Evolutionary conservation across 177 flowering plant genomes (phyloP), one percentile per base, ranked within the genome.

Genomic region (Vitis hybrid): DNA sequence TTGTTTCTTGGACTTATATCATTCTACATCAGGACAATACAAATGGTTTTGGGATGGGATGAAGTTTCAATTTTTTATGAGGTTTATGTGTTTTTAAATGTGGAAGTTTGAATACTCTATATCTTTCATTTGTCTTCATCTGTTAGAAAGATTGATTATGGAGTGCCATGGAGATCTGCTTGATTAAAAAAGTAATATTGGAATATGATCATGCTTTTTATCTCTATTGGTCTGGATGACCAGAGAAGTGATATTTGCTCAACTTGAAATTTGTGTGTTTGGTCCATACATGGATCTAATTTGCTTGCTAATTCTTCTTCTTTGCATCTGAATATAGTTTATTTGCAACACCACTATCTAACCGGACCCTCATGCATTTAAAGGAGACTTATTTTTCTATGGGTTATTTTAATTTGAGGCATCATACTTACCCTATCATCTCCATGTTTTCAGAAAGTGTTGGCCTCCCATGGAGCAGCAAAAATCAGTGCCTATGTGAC

Each of bases 401-500:
- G 31, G 31, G 31, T 29, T 29, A 29, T 29, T 29, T 29, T 29
- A 29, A 29, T 29, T 29, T 29, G 31, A 29, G 55, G 6, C 21
- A 5, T 10, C 16, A 31, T 74, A 48, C 2, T 62, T 64, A 67
- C 51, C 31, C 31, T 56, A 15, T 33, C n/a, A 12, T 69, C 12
- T 66, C 3, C 22, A 22, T 61, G 51, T 14, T 65, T 76, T 60
- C 67, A 94, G 99, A 96, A 86, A 92, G 86, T 93, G 60, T 72
- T 96, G 86, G 97, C 98, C 15, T 83, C 85, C 29, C 92, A 92
- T 74, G 99, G 99, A 80, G 98, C 98, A 49, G 67, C 87, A 70
- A 93, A 84, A 80, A 74, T 96, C 76, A 96, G 99, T 80, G 99
- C 99, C 15, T 93, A 96, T 73, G 99, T 96, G 68, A 96, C 99